A percentile compares a stretch with the other conserved stretches of the same genome.
phyloP scores from a whole-genome alignment of 164 flowering plant genomes.

The Vitis cinerea region DNA sequence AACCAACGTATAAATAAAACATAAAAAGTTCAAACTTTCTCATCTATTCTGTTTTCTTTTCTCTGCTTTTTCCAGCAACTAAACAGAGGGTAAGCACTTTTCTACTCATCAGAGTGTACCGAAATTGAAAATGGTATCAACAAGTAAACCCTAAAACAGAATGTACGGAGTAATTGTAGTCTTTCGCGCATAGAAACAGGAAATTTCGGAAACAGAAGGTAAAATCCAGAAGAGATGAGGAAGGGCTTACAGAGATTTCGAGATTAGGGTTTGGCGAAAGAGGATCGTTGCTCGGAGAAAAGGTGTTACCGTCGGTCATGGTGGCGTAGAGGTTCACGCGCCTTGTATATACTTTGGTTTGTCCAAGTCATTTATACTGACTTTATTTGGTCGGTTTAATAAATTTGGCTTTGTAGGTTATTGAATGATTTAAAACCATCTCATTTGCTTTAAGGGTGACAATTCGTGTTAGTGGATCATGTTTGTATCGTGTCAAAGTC shows the following conservation, averaged over 20 bases:
- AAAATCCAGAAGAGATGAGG: no score
- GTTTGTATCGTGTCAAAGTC: no score
- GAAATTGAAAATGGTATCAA: background rate
- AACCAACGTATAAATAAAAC: no score
- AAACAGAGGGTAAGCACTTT: background rate
- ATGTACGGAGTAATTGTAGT: background rate
- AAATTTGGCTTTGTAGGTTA: no score
- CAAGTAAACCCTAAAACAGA: background rate
- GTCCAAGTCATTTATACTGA: no score
- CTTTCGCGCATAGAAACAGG: background rate
- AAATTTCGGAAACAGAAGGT: background rate
- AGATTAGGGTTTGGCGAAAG: conserved; percentile 23
- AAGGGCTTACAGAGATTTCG: conserved; percentile 26
- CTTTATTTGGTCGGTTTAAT: no score
- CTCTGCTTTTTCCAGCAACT: no score
- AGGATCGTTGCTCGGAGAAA: conserved; percentile 26
- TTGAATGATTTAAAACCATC: no score
- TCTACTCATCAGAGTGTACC: background rate
- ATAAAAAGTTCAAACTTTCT: no score
- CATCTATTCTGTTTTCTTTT: no score
- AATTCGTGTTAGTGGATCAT: no score
- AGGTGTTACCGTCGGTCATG: conserved; percentile 33
- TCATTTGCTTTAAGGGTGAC: no score
- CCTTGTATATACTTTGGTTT: background rate
- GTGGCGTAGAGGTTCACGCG: conserved; percentile 3